Conservation (phyloP, 495 filamentous ascomycete species). For the Hypoxylon subgilvum region DNA sequence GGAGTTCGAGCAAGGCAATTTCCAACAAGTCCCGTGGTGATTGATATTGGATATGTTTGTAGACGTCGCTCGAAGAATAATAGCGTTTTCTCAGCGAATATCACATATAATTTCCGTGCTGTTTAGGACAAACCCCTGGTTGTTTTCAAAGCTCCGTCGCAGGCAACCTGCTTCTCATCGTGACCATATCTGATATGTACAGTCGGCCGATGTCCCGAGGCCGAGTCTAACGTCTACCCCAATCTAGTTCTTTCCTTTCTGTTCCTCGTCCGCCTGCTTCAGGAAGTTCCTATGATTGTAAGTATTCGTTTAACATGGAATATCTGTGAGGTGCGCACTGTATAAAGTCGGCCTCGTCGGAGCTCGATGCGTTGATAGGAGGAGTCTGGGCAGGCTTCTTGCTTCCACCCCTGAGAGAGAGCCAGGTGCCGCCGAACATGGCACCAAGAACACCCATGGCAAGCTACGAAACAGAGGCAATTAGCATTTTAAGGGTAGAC, state of each 20-base stretch:
- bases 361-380: conserved; percentile 83
- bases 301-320: conserved; percentile 35
- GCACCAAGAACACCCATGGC: conserved; percentile 80
- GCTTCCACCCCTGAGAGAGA: conserved; percentile 65
- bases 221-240: conserved; percentile 15
- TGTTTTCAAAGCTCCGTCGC: conserved; percentile 21
- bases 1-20: conserved; percentile 45
- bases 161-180: conserved; percentile 31
- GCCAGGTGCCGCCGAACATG: conserved; percentile 62
- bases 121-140: neutral
- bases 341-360: conserved; percentile 97
- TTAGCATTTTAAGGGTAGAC: conserved; percentile 30
- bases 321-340: conserved; percentile 67
- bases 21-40: conserved; percentile 47
- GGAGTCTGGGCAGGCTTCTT: conserved; percentile 67
- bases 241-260: conserved; percentile 68
- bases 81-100: neutral
- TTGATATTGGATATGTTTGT: neutral
- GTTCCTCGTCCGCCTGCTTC: conserved; percentile 73
- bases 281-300: conserved; percentile 72
- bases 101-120: conserved; percentile 11
- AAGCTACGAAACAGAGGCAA: conserved; percentile 63
- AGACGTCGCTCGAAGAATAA: neutral
- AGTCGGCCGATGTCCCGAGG: conserved; percentile 33
- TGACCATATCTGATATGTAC: conserved; percentile 41